Evolutionary conservation across 345 rosid genomes (phyloP).

Genomic region (Rhizophora mangle): DNA sequence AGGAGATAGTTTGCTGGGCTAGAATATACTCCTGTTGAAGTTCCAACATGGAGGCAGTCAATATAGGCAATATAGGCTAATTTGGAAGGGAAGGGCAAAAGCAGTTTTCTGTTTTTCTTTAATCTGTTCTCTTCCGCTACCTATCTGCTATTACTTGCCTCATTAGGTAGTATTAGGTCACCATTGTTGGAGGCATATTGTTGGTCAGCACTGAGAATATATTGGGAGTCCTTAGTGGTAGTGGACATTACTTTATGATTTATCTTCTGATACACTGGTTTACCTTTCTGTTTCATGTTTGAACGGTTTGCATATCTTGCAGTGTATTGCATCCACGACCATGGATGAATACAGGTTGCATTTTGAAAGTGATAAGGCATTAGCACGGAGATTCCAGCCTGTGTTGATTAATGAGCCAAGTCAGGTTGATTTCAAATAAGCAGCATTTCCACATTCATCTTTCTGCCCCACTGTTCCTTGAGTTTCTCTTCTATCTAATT

Average conservation of each 20-base stretch:
- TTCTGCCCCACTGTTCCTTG: not conserved
- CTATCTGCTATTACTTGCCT: not conserved
- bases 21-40: too few relatives aligned
- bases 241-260: not conserved
- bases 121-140: not conserved
- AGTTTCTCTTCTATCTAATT: not conserved
- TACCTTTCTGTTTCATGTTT: not conserved
- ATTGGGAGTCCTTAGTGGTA: not conserved
- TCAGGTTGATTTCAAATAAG: slow-evolving; percentile 48
- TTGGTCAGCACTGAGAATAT: not conserved
- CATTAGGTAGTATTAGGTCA: not conserved
- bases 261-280: not conserved
- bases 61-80: not conserved
- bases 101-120: not conserved
- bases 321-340: slow-evolving; percentile 98
- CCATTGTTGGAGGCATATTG: not conserved
- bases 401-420: slow-evolving; percentile 85
- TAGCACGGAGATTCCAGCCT: slow-evolving; percentile 95
- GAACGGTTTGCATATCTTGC: slow-evolving; percentile 29
- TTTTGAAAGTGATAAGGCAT: slow-evolving; percentile 92
- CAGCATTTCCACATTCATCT: slow-evolving; percentile 4
- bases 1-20: too few relatives aligned
- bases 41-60: not conserved
- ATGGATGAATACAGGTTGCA: slow-evolving; percentile 76
- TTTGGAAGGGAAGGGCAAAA: not conserved